phyloP scores from a whole-genome alignment of 345 rosid genomes.

The Viola odorata region DNA sequence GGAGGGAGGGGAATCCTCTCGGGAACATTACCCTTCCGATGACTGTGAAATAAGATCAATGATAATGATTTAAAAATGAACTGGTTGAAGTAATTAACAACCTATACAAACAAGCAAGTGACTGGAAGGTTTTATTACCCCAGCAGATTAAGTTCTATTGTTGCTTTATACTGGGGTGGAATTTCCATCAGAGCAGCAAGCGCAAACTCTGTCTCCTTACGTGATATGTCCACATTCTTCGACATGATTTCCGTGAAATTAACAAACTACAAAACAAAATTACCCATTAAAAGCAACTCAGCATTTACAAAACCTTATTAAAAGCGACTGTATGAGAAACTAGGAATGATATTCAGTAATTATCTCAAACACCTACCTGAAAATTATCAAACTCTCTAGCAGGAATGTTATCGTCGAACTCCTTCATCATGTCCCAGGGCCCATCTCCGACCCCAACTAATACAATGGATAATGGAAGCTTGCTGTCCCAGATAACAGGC shows the following conservation, averaged over 20 bases:
- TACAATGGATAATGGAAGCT: slow-evolving; percentile 27
- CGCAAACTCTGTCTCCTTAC: slow-evolving; percentile 30
- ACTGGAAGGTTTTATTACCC: slow-evolving; percentile 18
- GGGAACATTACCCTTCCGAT: slow-evolving; percentile 11
- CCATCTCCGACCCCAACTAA: slow-evolving; percentile 35
- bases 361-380: slow-evolving; percentile 13
- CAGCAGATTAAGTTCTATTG: slow-evolving; percentile 18
- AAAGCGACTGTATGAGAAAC: no score
- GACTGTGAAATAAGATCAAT: background rate
- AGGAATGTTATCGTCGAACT: slow-evolving; percentile 32
- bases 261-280: slow-evolving; percentile 20
- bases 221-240: slow-evolving; percentile 9
- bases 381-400: slow-evolving; percentile 28
- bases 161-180: slow-evolving; percentile 25
- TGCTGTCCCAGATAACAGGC: slow-evolving; percentile 11
- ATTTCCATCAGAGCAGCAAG: slow-evolving; percentile 30
- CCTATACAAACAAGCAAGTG: background rate
- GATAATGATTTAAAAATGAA: no score
- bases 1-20: slow-evolving; percentile 24
- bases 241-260: slow-evolving; percentile 29
- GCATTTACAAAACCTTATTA: no score
- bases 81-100: background rate
- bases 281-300: background rate
- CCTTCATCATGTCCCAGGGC: slow-evolving; percentile 32
- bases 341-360: background rate